Conservation (phyloP, 108 stramenopile species). For the Discostella stelligeroides region DNA sequence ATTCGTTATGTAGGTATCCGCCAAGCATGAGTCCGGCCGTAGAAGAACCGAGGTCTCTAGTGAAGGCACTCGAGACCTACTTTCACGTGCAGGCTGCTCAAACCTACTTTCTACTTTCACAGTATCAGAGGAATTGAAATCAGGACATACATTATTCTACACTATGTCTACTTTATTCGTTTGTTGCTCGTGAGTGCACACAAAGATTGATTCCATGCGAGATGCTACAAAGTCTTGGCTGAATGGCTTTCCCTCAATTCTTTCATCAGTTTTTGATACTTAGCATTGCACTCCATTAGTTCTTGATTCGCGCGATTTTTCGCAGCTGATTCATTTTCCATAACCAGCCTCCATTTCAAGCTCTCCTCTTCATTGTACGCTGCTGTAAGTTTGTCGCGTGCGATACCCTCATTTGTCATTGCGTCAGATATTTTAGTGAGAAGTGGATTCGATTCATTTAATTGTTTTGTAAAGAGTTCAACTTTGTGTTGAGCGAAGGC, state of each 20-base stretch:
- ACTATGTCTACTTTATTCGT: no score
- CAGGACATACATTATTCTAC: no score
- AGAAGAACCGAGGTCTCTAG: no score
- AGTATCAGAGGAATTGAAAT: no score
- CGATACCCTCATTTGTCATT: conserved; percentile 76
- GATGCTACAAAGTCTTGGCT: neutral
- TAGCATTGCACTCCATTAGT: conserved; percentile 73
- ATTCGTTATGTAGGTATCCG: no score
- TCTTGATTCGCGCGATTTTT: conserved; percentile 61
- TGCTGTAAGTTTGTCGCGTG: conserved; percentile 21
- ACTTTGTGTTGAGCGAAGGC: conserved; percentile 56
- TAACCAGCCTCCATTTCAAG: conserved; percentile 28
- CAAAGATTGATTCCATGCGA: no score
- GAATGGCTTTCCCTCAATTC: conserved; percentile 48
- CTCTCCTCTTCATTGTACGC: conserved; percentile 27
- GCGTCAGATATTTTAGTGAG: conserved; percentile 87
- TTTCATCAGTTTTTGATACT: conserved; percentile 80
- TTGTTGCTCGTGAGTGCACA: no score
- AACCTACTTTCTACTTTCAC: no score
- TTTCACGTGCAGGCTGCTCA: no score
- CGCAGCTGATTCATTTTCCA: conserved; percentile 46
- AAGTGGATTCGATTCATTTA: conserved; percentile 89
- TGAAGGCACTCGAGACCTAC: no score
- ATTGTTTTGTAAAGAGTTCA: conserved; percentile 75
- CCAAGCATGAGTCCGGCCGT: no score